Evolutionary conservation across 768 basidiomycete species (phyloP).

Genomic region (Collybiopsis confluens): DNA sequence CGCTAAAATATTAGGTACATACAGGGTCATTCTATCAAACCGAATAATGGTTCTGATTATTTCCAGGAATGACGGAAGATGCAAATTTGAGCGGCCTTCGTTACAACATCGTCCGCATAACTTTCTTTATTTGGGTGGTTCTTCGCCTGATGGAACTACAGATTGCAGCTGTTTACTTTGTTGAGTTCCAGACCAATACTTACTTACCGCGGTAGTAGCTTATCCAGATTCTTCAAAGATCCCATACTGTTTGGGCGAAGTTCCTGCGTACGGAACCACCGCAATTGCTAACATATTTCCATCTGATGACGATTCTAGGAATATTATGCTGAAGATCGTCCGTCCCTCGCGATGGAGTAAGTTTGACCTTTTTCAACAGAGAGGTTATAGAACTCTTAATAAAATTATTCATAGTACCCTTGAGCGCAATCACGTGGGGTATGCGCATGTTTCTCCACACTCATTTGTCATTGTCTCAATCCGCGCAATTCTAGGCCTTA

Average conservation of each 20-base stretch:
- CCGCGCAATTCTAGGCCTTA: conserved; percentile 12
- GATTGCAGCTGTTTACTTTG: conserved; percentile 33
- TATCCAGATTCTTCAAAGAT: conserved; percentile 18
- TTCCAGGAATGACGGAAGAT: conserved; percentile 25
- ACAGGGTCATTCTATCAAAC: not conserved
- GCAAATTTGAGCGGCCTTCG: conserved; percentile 25
- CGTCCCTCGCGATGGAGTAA: conserved; percentile 29
- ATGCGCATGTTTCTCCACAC: too few relatives aligned
- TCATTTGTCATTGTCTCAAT: not conserved
- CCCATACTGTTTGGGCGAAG: conserved; percentile 30
- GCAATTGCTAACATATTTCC: not conserved
- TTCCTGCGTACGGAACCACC: conserved; percentile 25
- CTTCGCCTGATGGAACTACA: too few relatives aligned
- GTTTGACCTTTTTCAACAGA: not conserved
- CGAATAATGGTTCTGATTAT: not conserved
- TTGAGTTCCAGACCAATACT: too few relatives aligned
- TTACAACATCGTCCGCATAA: conserved; percentile 28
- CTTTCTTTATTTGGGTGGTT: not conserved
- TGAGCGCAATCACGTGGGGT: conserved; percentile 32
- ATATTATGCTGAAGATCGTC: conserved; percentile 28
- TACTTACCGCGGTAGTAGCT: too few relatives aligned
- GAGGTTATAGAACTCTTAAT: conserved; percentile 7
- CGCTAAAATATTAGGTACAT: not conserved
- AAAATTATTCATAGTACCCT: conserved; percentile 19
- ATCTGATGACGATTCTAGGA: conserved; percentile 16